Conservation (phyloP, 495 filamentous ascomycete species). For the Bathelium albidoporum region DNA sequence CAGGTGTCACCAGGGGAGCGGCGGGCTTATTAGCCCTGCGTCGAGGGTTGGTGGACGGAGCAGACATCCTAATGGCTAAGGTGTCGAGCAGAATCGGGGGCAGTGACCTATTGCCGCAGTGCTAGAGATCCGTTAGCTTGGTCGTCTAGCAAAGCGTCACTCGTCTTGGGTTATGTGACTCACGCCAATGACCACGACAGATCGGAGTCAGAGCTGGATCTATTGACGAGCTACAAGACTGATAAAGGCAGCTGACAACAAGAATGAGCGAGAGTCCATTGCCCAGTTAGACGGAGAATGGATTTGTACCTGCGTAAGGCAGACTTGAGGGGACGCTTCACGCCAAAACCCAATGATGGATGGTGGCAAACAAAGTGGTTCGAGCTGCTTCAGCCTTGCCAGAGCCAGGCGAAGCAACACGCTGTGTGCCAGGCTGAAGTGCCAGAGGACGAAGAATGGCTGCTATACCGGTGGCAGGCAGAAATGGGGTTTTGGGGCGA, state of each 20-base stretch:
- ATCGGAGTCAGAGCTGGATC: neutral
- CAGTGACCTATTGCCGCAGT: neutral
- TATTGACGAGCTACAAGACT: neutral
- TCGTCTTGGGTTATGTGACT: neutral
- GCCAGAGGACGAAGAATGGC: neutral
- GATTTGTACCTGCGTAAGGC: neutral
- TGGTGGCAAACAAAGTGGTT: neutral
- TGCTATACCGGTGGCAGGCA: neutral
- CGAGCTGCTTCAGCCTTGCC: neutral
- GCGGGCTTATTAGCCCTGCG: conserved; percentile 24
- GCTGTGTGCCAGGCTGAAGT: neutral
- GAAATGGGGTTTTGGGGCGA: neutral
- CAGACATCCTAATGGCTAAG: conserved; percentile 23
- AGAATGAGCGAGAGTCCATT: neutral
- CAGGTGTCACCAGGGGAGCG: conserved; percentile 14
- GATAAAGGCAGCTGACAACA: neutral
- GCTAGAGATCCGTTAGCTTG: conserved; percentile 2
- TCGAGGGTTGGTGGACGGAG: conserved; percentile 26
- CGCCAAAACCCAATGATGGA: neutral
- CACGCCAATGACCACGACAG: neutral
- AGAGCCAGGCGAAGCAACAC: neutral
- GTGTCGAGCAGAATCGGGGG: neutral
- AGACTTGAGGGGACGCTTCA: conserved; percentile 3
- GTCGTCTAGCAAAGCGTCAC: neutral
- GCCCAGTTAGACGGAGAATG: neutral